phyloP scores from a whole-genome alignment of 1,284 basidiomycete species.

The Mycena sp. region DNA sequence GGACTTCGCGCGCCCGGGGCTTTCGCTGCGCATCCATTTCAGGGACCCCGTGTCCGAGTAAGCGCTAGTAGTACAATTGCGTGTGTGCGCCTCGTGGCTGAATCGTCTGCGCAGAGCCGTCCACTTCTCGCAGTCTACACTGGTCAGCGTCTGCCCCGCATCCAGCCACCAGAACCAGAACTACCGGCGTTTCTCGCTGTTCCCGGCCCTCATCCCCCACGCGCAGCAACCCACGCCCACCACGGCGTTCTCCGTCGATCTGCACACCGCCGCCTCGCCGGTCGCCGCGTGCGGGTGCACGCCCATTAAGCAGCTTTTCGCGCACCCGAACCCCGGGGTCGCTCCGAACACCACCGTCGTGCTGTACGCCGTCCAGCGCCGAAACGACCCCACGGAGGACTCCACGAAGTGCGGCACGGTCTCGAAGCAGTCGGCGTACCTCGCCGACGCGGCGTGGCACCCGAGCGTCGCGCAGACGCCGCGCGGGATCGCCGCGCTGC shows the following conservation, averaged over 20 bases:
- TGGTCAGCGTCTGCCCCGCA: constrained; percentile 37
- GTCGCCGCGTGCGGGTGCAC: constrained; percentile 36
- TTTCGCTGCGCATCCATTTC: constrained; percentile 34
- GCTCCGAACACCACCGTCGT: not conserved
- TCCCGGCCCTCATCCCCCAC: not conserved
- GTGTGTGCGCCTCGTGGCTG: not conserved
- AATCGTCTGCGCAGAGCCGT: constrained; percentile 29
- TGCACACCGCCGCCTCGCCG: constrained; percentile 35
- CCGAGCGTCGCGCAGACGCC: constrained; percentile 33
- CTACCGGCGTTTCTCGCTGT: constrained; percentile 33
- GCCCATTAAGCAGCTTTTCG: constrained; percentile 28
- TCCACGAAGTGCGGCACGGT: constrained; percentile 15
- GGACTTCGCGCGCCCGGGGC: constrained; percentile 8
- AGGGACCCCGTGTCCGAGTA: constrained; percentile 35
- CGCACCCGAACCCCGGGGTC: not conserved
- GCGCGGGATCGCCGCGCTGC: constrained; percentile 38
- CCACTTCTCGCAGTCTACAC: constrained; percentile 32
- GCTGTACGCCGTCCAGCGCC: constrained; percentile 14
- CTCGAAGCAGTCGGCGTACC: constrained; percentile 34
- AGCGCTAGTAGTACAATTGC: not conserved
- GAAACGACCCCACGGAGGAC: not conserved
- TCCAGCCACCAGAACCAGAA: constrained; percentile 29
- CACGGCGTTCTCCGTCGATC: constrained; percentile 25
- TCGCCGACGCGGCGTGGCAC: constrained; percentile 35
- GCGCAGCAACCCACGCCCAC: too few species aligned